Base-by-base conservation (phyloP, 768 basidiomycete species). In the Tulasnella sp. region DNA sequence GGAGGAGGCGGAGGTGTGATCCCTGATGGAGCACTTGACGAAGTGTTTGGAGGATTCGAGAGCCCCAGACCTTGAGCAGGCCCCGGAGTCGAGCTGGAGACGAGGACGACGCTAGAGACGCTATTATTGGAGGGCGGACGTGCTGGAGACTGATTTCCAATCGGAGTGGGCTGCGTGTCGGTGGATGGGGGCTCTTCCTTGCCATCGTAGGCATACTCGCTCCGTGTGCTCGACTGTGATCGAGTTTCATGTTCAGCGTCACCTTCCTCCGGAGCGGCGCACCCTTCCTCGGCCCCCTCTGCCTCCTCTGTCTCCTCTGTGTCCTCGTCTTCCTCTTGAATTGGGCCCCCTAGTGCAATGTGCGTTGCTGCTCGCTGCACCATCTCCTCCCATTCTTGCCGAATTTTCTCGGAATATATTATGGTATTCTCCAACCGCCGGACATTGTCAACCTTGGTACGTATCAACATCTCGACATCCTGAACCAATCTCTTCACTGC, bases 351-450 rank as follows among this genome's bases (percentile, higher is more conserved):
- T 35, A 77, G 10, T 23, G 39, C 75, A 18, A 61, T 32, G 51
- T 74, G 37, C 9, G 88, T 88, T 44, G 96, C 84, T 57, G 87
- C 88, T 81, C 90, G 88, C 79, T 90, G 92, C 18, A 98, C 92
- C 81, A 90, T 91, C 82, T 93, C 92, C 84, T 98, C 93, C 96
- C 97, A 99, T 85, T 99, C 98, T 81, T 92, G 92, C 86, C 97
- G 91, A 40, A 98, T 93, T 86, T 96, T 97, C 86, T 99, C 98
- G 55, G 95, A 91, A 84, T 99, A 99, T 75, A 94, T 88, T 81
- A 99, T 96, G 26, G 96, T 98, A 82, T 97, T 98, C 84, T 97
- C 94, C 91, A 99, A 91, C 51, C 98, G 91, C 80, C 95, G 93
- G 72, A 98, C 94, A 81, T 92, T 95, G 84, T 96, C 96, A 80